Evolutionary conservation across 2,329 filamentous ascomycete genomes (phyloP).

Genomic region (Oidium heveae): DNA sequence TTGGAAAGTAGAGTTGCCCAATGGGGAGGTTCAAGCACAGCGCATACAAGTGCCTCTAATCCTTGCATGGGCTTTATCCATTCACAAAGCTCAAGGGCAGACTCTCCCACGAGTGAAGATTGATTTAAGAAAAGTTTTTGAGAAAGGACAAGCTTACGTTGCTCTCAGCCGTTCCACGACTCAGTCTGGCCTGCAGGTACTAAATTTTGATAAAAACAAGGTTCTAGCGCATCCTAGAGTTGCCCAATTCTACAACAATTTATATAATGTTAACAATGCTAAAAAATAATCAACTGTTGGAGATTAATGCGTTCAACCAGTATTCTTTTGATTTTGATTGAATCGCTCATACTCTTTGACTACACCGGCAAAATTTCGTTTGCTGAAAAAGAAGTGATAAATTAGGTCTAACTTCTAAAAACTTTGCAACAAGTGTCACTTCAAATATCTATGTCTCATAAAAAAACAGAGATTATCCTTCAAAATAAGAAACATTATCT

Average conservation of each 20-base stretch:
- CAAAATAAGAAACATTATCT: too few species aligned
- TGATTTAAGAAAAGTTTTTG: constrained; percentile 74
- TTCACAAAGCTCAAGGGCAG: constrained; percentile 94
- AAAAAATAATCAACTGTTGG: constrained; percentile 12
- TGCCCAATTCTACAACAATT: constrained; percentile 56
- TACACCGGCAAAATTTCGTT: too few species aligned
- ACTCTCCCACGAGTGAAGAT: constrained; percentile 78
- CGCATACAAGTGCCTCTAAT: constrained; percentile 69
- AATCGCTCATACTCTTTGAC: too few species aligned
- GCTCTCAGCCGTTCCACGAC: constrained; percentile 79
- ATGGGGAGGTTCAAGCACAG: constrained; percentile 75
- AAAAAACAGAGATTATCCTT: too few species aligned
- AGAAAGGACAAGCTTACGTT: constrained; percentile 94
- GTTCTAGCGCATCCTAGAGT: constrained; percentile 88
- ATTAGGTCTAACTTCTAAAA: not conserved
- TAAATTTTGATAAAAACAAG: constrained; percentile 69
- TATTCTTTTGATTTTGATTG: not conserved
- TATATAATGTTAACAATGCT: constrained; percentile 44
- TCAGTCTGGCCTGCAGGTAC: constrained; percentile 66
- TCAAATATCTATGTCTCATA: not conserved
- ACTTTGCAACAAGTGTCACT: not conserved
- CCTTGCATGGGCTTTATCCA: constrained; percentile 85
- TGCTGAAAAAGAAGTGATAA: too few species aligned
- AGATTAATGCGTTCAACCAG: not conserved
- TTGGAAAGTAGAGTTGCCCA: constrained; percentile 96